Base-by-base conservation (phyloP, 305 asterid genomes). In the Rubia occidens region DNA sequence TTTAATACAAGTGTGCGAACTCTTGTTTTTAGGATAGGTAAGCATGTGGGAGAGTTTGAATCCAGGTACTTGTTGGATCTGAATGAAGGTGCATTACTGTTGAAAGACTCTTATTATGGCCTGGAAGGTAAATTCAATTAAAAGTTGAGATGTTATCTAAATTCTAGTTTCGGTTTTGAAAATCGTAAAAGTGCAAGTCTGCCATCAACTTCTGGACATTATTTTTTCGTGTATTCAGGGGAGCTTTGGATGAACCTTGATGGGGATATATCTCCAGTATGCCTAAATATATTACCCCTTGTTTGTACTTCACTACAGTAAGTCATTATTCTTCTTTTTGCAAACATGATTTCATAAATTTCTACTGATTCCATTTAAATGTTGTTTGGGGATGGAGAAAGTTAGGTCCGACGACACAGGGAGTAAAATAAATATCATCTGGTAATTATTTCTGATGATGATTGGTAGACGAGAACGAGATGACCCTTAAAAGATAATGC, bases 241-340 rank as follows among this genome's bases (percentile, higher is more conserved):
- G 90, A 90, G 79, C 76, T 90, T 67, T 90, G 97, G 97, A 90
- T 87, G 95, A 90, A 88, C 84, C 93, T 88, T 49, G 97, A 90
- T 77, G 97, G 97, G 61, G 85, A 85, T 79, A 85, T 90, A 80
- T 90, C 97, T 76, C 97, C 97, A 72, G 83, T 90, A 76, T 88
- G 96, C 82, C 77, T 90, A 66, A 88, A 88, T 77, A 80, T 88
- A 74, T 78, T 90, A 78, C 92, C 92, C 66, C 92, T 88, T 75
- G 92, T 85, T 78, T 76, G 73, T 80, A 81, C 88, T 69, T 83
- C 85, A 73, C 77, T 78, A 67, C 75, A 90, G 96, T 90, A 86
- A 81, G 59, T 64, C 77, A 47, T 40, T 51, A 11, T 66, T 43
- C 69, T 60, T 51, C 76, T 59, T 72, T 47, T 54, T 75, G 61